phyloP scores from a whole-genome alignment of 2,329 filamentous ascomycete genomes.

The Alternaria rosae region DNA sequence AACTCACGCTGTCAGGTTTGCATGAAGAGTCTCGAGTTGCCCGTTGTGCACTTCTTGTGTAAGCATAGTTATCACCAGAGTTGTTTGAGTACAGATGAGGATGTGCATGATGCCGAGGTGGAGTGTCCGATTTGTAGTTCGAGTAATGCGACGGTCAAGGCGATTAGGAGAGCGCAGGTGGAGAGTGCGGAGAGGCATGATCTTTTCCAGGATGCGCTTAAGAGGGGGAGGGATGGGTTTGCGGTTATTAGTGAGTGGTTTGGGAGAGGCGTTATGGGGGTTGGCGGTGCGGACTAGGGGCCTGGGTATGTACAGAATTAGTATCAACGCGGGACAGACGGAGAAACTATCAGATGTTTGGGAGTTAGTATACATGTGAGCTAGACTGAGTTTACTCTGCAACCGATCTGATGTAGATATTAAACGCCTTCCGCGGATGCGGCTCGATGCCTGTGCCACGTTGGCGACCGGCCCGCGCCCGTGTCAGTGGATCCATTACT shows the following conservation, averaged over 20 bases:
- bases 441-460: neutral
- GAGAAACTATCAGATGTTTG: neutral
- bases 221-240: slow-evolving; percentile 81
- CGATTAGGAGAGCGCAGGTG: slow-evolving; percentile 84
- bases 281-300: slow-evolving; percentile 38
- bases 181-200: slow-evolving; percentile 89
- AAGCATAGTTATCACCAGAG: slow-evolving; percentile 96
- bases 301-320: neutral
- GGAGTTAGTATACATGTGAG: neutral
- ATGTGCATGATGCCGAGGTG: slow-evolving; percentile 66
- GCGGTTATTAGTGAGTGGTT: slow-evolving; percentile 95
- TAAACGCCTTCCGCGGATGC: neutral
- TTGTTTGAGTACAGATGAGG: slow-evolving; percentile 74
- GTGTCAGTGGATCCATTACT: neutral
- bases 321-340: neutral
- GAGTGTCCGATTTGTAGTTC: slow-evolving; percentile 88
- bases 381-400: neutral
- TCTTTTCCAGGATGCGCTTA: slow-evolving; percentile 82
- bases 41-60: slow-evolving; percentile 93
- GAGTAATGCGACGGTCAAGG: slow-evolving; percentile 86
- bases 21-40: slow-evolving; percentile 78
- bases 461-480: neutral
- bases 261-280: slow-evolving; percentile 86
- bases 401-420: neutral
- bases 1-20: slow-evolving; percentile 88